Conservation (phyloP, 441 rosid species). For the Aquilaria agallochum region DNA sequence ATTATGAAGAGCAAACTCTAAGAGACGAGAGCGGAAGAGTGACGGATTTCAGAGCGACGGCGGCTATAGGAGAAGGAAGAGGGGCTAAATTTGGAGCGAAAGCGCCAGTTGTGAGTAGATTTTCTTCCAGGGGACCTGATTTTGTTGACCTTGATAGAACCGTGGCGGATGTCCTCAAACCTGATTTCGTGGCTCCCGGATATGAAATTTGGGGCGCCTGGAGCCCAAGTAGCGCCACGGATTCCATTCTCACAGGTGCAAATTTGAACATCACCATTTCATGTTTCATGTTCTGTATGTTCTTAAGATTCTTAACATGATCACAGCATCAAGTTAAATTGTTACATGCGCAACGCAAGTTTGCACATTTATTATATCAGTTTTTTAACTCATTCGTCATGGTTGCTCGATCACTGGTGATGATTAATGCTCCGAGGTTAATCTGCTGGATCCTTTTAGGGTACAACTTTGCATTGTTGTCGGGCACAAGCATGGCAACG, state of each 20-base stretch:
- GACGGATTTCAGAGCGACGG: constrained; percentile 40
- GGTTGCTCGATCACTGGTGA: no score
- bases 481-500: constrained; percentile 96
- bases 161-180: constrained; percentile 53
- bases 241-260: constrained; percentile 52
- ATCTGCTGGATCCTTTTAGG: constrained; percentile 32
- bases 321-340: neutral
- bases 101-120: constrained; percentile 59
- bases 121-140: constrained; percentile 68
- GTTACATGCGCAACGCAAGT: no score
- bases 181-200: constrained; percentile 69
- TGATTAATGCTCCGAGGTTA: constrained; percentile 1
- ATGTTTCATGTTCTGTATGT: no score
- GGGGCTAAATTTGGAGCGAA: constrained; percentile 40
- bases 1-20: constrained; percentile 54
- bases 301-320: neutral
- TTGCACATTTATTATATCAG: no score
- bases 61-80: constrained; percentile 67
- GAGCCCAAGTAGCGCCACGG: constrained; percentile 55
- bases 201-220: constrained; percentile 81
- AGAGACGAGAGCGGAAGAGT: constrained; percentile 41
- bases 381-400: no score
- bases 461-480: constrained; percentile 59
- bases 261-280: neutral
- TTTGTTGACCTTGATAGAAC: constrained; percentile 29